These are phyloP conservation scores for Kwoniella pini DNA, from an alignment of 768 basidiomycete species.

Conservation along the genomic window DNA sequence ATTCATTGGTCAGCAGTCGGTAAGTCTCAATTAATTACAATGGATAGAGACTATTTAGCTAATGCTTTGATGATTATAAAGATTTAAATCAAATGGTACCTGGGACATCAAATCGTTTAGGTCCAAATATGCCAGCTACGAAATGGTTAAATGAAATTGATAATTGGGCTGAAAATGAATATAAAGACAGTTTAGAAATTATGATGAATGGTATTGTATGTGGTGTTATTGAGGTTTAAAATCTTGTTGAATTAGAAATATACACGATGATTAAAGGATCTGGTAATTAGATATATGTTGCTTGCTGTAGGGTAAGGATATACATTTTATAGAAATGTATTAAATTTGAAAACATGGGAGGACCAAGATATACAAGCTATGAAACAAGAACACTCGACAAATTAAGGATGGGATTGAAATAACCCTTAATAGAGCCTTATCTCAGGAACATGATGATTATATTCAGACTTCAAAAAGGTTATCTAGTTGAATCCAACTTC, in stretches of 20 bases:
- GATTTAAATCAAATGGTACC: constrained; percentile 58
- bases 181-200: constrained; percentile 46
- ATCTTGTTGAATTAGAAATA: neutral
- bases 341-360: no score
- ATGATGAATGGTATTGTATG: constrained; percentile 45
- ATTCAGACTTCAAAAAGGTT: no score
- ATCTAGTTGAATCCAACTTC: no score
- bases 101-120: constrained; percentile 35
- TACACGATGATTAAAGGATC: no score
- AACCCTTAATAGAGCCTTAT: no score
- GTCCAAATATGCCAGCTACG: constrained; percentile 62
- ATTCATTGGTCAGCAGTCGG: constrained; percentile 81
- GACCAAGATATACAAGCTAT: no score
- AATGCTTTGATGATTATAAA: constrained; percentile 29
- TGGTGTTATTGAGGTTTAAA: constrained; percentile 42
- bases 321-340: no score
- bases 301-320: no score
- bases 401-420: no score
- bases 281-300: no score
- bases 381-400: no score
- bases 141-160: constrained; percentile 73
- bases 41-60: constrained; percentile 23
- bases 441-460: no score
- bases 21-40: constrained; percentile 57
- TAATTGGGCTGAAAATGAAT: constrained; percentile 66